Conservation (phyloP, 495 filamentous ascomycete species). For the Achaetomiella virescens region DNA sequence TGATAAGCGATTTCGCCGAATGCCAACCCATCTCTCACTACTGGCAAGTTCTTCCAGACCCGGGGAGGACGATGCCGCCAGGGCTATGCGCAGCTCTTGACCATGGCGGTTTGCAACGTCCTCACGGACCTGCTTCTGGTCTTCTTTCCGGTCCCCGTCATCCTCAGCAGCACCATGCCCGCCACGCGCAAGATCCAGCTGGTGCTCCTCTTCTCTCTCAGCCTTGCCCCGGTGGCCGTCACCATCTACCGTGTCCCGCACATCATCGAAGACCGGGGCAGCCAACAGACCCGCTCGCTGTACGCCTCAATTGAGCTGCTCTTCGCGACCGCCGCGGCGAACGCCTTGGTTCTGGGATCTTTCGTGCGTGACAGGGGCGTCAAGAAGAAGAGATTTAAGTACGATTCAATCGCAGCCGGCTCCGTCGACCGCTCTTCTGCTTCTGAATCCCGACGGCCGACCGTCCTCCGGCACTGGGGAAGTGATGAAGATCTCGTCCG, state of each 20-base stretch:
- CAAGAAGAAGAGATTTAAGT: conserved; percentile 71
- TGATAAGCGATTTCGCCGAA: conserved; percentile 76
- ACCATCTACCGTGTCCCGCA: conserved; percentile 72
- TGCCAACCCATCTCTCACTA: conserved; percentile 80
- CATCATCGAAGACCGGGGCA: conserved; percentile 55
- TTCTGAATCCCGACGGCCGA: conserved; percentile 39
- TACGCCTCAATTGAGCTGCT: conserved; percentile 73
- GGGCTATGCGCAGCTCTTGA: conserved; percentile 77
- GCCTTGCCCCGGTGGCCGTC: conserved; percentile 64
- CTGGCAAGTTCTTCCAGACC: conserved; percentile 89
- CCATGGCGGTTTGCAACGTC: conserved; percentile 80
- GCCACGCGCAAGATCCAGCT: conserved; percentile 60
- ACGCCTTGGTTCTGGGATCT: conserved; percentile 71
- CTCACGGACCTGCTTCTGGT: conserved; percentile 84
- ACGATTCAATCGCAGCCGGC: conserved; percentile 41
- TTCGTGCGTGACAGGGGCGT: conserved; percentile 73
- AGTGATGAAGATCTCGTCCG: conserved; percentile 75
- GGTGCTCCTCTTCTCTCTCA: conserved; percentile 72
- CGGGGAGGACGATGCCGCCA: conserved; percentile 76
- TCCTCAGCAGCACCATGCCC: conserved; percentile 65
- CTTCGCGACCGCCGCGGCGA: conserved; percentile 69
- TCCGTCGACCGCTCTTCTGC: conserved; percentile 43
- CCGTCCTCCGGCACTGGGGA: conserved; percentile 61
- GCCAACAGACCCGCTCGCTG: conserved; percentile 70
- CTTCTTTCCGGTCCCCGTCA: conserved; percentile 80